Conservation (phyloP, 2,329 filamentous ascomycete genomes). For the Rutstroemia sp. region DNA sequence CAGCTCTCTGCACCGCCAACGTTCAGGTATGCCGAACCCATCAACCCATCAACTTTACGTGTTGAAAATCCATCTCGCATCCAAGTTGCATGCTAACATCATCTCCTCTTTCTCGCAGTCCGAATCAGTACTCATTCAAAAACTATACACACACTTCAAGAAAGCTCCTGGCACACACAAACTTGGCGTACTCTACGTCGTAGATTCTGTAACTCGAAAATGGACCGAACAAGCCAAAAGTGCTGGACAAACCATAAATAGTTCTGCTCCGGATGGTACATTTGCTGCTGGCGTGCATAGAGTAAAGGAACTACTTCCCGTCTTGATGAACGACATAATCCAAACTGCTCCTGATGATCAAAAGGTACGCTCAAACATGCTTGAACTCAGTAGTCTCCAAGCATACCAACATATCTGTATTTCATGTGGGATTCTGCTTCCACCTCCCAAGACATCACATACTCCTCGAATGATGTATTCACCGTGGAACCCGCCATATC, state of each 20-base stretch:
- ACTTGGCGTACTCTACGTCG: constrained; percentile 96
- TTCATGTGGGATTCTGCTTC: constrained; percentile 20
- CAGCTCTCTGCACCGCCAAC: constrained; percentile 78
- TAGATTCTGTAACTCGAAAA: constrained; percentile 99
- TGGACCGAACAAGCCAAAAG: constrained; percentile 95
- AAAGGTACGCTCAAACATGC: constrained; percentile 66
- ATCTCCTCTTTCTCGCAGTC: constrained; percentile 49
- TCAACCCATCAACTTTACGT: neutral
- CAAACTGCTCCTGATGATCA: constrained; percentile 83
- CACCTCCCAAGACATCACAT: constrained; percentile 13
- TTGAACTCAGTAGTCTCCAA: constrained; percentile 17
- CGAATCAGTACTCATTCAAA: constrained; percentile 90
- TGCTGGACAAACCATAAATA: constrained; percentile 73
- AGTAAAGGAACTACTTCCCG: constrained; percentile 90
- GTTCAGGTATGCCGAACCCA: constrained; percentile 63
- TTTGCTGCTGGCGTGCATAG: constrained; percentile 92
- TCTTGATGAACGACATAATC: constrained; percentile 92
- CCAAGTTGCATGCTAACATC: constrained; percentile 9
- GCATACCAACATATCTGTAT: constrained; percentile 8
- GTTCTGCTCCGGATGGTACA: constrained; percentile 78
- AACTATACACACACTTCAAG: constrained; percentile 95
- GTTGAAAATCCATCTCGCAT: neutral
- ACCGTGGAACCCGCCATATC: neutral
- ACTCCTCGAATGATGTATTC: constrained; percentile 7
- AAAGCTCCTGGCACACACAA: constrained; percentile 93